Conservation (phyloP, 495 filamentous ascomycete genomes). For the Penicillium manginii region DNA sequence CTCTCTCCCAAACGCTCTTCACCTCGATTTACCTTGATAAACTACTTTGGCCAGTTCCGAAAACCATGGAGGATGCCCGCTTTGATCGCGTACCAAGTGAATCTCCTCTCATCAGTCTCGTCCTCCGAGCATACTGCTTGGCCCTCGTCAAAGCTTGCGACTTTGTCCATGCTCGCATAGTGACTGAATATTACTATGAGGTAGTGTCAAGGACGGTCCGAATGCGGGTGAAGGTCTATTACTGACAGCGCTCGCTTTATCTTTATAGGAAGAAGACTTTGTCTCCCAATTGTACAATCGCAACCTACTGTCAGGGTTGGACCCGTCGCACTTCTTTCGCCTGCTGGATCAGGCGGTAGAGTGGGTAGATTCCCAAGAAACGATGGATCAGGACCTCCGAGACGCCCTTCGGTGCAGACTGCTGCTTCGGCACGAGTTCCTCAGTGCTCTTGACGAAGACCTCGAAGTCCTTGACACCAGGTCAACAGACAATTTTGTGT, state of each 20-base stretch:
- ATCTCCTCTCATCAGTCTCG: conserved; percentile 60
- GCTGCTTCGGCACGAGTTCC: conserved; percentile 64
- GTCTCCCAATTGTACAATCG: conserved; percentile 87
- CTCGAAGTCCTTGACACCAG: conserved; percentile 42
- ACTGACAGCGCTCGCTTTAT: conserved; percentile 8
- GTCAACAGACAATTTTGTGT: conserved; percentile 42
- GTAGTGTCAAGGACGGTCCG: conserved; percentile 38
- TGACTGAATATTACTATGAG: conserved; percentile 84
- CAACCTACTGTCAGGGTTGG: conserved; percentile 67
- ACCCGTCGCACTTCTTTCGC: conserved; percentile 56
- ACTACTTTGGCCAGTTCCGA: conserved; percentile 72
- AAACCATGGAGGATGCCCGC: conserved; percentile 67
- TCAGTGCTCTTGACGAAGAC: conserved; percentile 55
- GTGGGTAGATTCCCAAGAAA: conserved; percentile 53
- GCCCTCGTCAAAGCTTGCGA: conserved; percentile 82
- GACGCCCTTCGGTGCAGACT: conserved; percentile 66
- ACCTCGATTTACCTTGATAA: conserved; percentile 93
- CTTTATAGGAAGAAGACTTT: conserved; percentile 87
- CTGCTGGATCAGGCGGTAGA: conserved; percentile 62
- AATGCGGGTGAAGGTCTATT: not conserved
- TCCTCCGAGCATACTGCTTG: conserved; percentile 85
- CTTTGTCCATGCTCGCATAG: conserved; percentile 74
- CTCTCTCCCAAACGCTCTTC: conserved; percentile 91
- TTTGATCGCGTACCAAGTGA: conserved; percentile 56
- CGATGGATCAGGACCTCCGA: conserved; percentile 54